Evolutionary conservation across 2,329 filamentous ascomycete genomes (phyloP), one percentile per base, ranked within the genome.

Genomic region (Chalaropsis ovoidea): DNA sequence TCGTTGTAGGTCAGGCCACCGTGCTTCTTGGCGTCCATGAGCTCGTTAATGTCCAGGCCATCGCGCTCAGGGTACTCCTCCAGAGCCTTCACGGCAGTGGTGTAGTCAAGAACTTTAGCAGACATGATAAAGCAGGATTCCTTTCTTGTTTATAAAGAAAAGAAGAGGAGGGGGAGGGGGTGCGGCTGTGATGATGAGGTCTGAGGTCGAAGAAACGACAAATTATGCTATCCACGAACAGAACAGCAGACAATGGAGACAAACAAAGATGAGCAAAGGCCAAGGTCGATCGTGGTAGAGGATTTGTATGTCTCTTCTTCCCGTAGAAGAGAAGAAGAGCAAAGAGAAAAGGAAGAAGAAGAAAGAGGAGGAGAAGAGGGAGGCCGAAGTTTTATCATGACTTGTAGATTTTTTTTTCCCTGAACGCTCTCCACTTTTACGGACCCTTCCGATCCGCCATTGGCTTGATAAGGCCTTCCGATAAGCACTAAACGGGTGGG

Each of bases 1-100:
- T 99, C 94, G 78, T 99, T 99, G 83, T 96, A 99, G 67, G 93
- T 97, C 73, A 99, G 82, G 73, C 94, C 94, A 69, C 94, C 94
- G 74, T 92, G 89, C 77, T 87, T 88, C 79, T 88, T 88, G 70
- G 93, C 92, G 80, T 99, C 89, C 76, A 97, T 85, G 72, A 99
- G 82, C 70, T 90, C 86, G 74, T 90, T 81, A 73, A 95, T 85
- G 75, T 90, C 85, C 72, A 99, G 87, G 68, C 94, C 94, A 84
- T 99, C 94, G 71, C 80, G 82, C 75, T 82, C 81, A 70, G 86
- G 75, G 77, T 96, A 96, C 74, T 93, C 85, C 76, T 88, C 83
- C 75, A 97, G 83, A 70, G 92, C 78, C 73, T 95, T 87, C 69
- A 92, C 78, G 69, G 93, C 94, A 74, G 81, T 87, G 74, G 81